Base-by-base conservation (phyloP, 371 early-diverging fungal species). In the Circinella minor region DNA sequence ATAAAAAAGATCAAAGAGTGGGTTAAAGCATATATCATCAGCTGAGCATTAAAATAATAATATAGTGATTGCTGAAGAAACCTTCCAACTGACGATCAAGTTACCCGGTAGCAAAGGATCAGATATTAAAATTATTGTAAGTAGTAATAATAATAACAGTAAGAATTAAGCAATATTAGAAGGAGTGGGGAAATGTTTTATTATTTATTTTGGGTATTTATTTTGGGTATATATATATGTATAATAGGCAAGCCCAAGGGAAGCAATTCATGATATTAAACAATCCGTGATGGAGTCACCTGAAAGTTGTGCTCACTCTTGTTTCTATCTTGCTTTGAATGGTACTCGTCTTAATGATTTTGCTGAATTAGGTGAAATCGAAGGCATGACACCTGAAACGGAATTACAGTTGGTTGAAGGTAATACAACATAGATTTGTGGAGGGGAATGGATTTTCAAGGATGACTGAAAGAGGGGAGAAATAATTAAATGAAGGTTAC, bases 221-320 rank as follows among this genome's bases (percentile, higher is more conserved):
- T 60, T n/a, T n/a, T 51, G 66, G 9, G 36, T 14, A 49, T 49
- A n/a, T 10, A 61, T 37, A 37, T 27, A 10, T 66, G 9, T 37
- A 46, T 67, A 36, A 15, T 73, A 90, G 90, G 87, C 90, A 4
- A 90, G 89, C 63, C 86, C 92, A 66, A 87, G 88, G 61, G 95
- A 93, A 73, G 86, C 92, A 10, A 84, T 96, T 63, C 92, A 90
- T 69, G 97, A 96, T 73, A 86, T 98, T 63, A 95, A 93, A 72
- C 94, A 95, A 70, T 89, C 89, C 34, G 86, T 98, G 67, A 90
- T 92, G 72, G 97, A 98, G 74, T 91, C 92, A 0, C 92, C 94
- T 18, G 93, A 93, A 61, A 91, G 93, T 3, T 91, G 93, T 70
- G 91, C 90, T 57, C 90, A 93, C 81, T 94, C 96, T 17, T 96